Evolutionary conservation across 805 yeast species (phyloP).

Genomic region (Barnettozyma botsteinii): DNA sequence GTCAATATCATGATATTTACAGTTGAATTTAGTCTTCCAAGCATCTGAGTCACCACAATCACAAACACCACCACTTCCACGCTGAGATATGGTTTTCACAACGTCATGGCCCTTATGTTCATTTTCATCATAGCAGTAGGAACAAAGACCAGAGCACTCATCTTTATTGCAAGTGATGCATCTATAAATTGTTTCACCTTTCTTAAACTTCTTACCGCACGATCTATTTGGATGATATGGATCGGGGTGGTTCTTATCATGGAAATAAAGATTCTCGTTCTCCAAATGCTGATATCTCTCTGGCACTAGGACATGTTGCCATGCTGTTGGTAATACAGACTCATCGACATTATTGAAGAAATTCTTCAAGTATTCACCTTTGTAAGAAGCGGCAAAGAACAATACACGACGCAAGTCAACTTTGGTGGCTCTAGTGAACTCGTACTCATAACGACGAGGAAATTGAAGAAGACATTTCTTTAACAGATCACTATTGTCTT

Average conservation of each 20-base stretch:
- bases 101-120: conserved; percentile 71
- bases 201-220: conserved; percentile 64
- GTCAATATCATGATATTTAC: conserved; percentile 35
- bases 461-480: conserved; percentile 33
- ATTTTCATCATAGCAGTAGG: conserved; percentile 63
- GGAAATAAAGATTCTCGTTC: conserved; percentile 17
- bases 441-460: conserved; percentile 32
- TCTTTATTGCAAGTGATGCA: conserved; percentile 74
- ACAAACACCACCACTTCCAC: conserved; percentile 53
- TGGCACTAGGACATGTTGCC: conserved; percentile 20
- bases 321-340: conserved; percentile 17
- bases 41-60: conserved; percentile 91
- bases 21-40: conserved; percentile 51
- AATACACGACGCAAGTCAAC: conserved; percentile 37
- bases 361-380: conserved; percentile 34
- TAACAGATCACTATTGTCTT: conserved; percentile 20
- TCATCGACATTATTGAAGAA: conserved; percentile 32
- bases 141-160: conserved; percentile 81
- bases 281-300: conserved; percentile 23
- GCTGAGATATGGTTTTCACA: conserved; percentile 53
- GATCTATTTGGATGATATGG: conserved; percentile 56
- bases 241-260: conserved; percentile 15
- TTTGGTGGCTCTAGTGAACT: conserved; percentile 27
- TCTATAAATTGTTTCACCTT: conserved; percentile 78
- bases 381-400: conserved; percentile 36